phyloP scores from a whole-genome alignment of 148 eudicot genomes.

The Camellia sinensis region DNA sequence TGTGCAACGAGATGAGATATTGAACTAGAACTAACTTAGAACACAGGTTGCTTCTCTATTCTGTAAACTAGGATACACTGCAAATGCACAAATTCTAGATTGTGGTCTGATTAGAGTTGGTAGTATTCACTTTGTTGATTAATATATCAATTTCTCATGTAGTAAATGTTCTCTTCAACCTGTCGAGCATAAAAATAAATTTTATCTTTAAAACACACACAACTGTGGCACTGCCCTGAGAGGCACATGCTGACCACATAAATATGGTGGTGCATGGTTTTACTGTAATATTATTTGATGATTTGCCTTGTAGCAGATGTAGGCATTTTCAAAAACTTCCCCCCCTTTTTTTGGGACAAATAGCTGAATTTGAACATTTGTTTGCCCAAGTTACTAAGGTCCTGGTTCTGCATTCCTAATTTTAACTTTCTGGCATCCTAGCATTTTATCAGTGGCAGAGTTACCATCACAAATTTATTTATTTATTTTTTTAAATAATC shows the following conservation, averaged over 20 bases:
- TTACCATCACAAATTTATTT: neutral
- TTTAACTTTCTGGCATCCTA: neutral
- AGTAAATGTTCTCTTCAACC: constrained; percentile 2
- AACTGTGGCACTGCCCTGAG: neutral
- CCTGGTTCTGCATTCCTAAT: neutral
- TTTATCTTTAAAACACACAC: neutral
- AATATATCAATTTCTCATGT: neutral
- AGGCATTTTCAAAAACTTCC: neutral
- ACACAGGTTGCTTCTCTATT: neutral
- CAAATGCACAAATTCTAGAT: neutral
- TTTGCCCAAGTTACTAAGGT: neutral
- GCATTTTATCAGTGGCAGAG: neutral
- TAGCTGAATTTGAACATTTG: neutral
- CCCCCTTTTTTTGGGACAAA: neutral
- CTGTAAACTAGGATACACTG: neutral
- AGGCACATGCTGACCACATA: constrained; percentile 1
- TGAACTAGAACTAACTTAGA: neutral
- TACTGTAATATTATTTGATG: neutral
- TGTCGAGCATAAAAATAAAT: neutral
- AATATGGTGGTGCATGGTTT: neutral
- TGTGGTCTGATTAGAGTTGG: neutral
- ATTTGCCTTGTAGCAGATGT: no score
- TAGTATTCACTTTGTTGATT: neutral
- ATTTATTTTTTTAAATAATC: no score
- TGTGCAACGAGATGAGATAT: neutral